These are phyloP conservation scores for Dalbergia cultrata DNA, from an alignment of 306 rosid species.

Conservation along the genomic window DNA sequence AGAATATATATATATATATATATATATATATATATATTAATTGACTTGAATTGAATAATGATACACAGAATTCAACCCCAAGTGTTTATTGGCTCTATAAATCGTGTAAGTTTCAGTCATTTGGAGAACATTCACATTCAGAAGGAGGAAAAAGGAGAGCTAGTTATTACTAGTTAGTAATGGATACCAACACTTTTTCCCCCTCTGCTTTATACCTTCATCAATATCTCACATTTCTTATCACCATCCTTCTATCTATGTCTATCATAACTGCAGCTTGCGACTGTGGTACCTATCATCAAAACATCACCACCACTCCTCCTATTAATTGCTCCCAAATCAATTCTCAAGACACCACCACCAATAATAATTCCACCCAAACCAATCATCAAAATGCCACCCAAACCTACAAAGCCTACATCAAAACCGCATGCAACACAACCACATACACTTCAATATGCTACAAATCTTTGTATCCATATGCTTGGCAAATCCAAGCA, in stretches of 20 bases:
- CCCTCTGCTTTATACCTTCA: neutral
- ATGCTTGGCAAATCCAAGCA: constrained; percentile 55
- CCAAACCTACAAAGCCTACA: constrained; percentile 26
- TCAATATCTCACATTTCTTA: constrained; percentile 19
- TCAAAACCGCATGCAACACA: constrained; percentile 56
- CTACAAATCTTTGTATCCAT: constrained; percentile 49
- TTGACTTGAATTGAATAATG: neutral
- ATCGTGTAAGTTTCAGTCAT: constrained; percentile 9
- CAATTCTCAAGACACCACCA: neutral
- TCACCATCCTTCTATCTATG: constrained; percentile 24
- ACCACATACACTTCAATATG: constrained; percentile 61
- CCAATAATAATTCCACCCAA: constrained; percentile 26
- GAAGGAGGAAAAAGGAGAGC: neutral
- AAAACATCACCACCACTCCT: no score
- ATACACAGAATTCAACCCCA: neutral
- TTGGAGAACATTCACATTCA: neutral
- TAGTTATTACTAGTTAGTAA: neutral
- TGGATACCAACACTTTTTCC: constrained; percentile 42
- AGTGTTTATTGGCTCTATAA: constrained; percentile 33
- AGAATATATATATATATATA: no score
- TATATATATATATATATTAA: no score
- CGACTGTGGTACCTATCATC: neutral
- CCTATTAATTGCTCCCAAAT: neutral
- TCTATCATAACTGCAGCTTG: constrained; percentile 31
- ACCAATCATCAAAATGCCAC: neutral